These are phyloP conservation scores for Trametopsis cervina DNA, from an alignment of 768 basidiomycete species.

Conservation along the genomic window DNA sequence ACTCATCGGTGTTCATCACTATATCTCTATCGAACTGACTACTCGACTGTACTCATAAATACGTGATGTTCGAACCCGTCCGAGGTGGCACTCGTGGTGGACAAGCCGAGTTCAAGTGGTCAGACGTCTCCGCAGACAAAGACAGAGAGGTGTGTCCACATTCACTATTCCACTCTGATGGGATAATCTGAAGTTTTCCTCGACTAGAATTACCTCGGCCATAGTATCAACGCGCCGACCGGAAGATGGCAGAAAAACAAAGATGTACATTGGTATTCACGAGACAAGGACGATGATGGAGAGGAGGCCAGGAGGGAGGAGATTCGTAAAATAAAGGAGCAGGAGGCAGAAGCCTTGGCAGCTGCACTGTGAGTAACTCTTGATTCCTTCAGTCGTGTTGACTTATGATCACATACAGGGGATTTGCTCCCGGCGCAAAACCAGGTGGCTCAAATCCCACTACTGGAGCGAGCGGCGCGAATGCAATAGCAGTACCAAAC, in stretches of 20 bases:
- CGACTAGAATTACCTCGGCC: slow-evolving; percentile 87
- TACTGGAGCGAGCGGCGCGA: slow-evolving; percentile 22
- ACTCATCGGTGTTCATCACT: too few species aligned
- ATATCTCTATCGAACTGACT: too few species aligned
- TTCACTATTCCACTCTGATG: neutral
- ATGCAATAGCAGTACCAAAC: slow-evolving; percentile 21
- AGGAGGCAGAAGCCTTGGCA: slow-evolving; percentile 83
- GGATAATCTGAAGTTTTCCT: neutral
- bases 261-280: slow-evolving; percentile 92
- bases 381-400: slow-evolving; percentile 1
- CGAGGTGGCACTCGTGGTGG: slow-evolving; percentile 90
- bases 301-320: slow-evolving; percentile 59
- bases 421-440: slow-evolving; percentile 48
- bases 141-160: slow-evolving; percentile 67
- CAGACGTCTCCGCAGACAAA: slow-evolving; percentile 87
- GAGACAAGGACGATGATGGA: slow-evolving; percentile 37
- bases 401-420: too few species aligned
- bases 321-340: slow-evolving; percentile 75
- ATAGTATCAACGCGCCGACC: slow-evolving; percentile 90
- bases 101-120: slow-evolving; percentile 87
- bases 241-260: slow-evolving; percentile 98
- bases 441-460: slow-evolving; percentile 10
- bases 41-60: too few species aligned
- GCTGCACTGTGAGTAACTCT: slow-evolving; percentile 57
- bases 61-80: slow-evolving; percentile 84